Evolutionary conservation across 73 alveolate species (phyloP).

Genomic region (Paramecium octaurelia): DNA sequence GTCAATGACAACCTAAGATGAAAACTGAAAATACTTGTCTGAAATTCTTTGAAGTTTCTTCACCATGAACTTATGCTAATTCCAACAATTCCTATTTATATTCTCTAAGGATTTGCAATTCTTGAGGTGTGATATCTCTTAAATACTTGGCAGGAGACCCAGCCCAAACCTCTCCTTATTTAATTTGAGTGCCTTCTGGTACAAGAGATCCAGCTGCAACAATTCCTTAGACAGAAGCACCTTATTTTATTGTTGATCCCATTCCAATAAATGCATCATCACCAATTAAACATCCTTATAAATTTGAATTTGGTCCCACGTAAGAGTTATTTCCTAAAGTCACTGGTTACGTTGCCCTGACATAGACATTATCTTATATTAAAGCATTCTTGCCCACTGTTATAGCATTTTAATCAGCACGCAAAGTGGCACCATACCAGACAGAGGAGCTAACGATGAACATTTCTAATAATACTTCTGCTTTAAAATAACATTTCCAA

Average conservation of each 20-base stretch:
- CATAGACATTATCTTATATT: slow-evolving; percentile 63
- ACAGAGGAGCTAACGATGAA: slow-evolving; percentile 63
- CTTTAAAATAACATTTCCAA: slow-evolving; percentile 73
- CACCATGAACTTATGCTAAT: slow-evolving; percentile 72
- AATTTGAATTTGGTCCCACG: slow-evolving; percentile 74
- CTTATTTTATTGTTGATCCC: slow-evolving; percentile 76
- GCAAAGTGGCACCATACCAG: slow-evolving; percentile 77
- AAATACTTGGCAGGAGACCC: slow-evolving; percentile 83
- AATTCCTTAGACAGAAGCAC: slow-evolving; percentile 71
- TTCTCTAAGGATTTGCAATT: slow-evolving; percentile 71
- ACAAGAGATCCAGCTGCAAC: slow-evolving; percentile 87
- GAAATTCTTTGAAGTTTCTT: slow-evolving; percentile 71
- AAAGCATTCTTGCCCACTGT: slow-evolving; percentile 73
- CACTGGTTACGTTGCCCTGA: slow-evolving; percentile 36
- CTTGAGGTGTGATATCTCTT: slow-evolving; percentile 81
- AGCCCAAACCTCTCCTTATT: slow-evolving; percentile 68
- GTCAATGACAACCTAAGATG: slow-evolving; percentile 8
- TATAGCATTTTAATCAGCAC: slow-evolving; percentile 71
- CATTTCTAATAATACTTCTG: neutral
- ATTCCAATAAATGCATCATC: slow-evolving; percentile 74
- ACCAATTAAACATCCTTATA: slow-evolving; percentile 72
- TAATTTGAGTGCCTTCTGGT: slow-evolving; percentile 63
- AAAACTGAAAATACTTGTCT: slow-evolving; percentile 38
- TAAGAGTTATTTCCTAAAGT: slow-evolving; percentile 67
- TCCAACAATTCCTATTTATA: slow-evolving; percentile 64